Conservation (phyloP, 164 flowering plant species). For the Vitis cinerea region DNA sequence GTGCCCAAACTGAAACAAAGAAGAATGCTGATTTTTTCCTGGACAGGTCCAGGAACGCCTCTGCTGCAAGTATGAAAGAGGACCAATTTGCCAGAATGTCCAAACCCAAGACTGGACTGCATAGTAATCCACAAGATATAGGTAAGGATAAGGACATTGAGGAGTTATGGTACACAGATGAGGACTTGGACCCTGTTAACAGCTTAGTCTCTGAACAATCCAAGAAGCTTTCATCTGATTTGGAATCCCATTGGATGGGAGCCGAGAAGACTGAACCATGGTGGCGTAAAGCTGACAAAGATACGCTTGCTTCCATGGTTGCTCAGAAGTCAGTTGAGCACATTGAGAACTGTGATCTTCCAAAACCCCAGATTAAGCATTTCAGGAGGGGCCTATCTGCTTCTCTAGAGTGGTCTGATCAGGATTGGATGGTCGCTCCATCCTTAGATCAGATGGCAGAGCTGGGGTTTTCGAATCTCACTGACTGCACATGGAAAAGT, state of each 20-base stretch:
- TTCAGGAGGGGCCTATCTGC: constrained; percentile 19
- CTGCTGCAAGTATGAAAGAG: constrained; percentile 18
- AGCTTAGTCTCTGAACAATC: constrained; percentile 15
- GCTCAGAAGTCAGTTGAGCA: constrained; percentile 42
- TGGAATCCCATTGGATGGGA: constrained; percentile 35
- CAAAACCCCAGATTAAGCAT: constrained; percentile 34
- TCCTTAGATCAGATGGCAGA: constrained; percentile 26
- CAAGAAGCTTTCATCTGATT: constrained; percentile 27
- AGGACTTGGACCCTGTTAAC: constrained; percentile 27
- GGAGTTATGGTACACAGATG: constrained; percentile 20
- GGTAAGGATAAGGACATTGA: constrained; percentile 24
- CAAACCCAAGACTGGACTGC: constrained; percentile 23
- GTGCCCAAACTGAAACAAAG: not conserved
- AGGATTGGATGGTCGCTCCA: constrained; percentile 12
- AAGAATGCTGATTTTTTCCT: constrained; percentile 9
- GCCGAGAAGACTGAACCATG: constrained; percentile 44
- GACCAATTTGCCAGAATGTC: constrained; percentile 24
- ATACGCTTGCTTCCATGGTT: constrained; percentile 50
- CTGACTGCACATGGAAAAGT: constrained; percentile 13
- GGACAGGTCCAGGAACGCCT: constrained; percentile 18
- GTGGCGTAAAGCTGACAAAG: constrained; percentile 52
- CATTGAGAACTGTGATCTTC: constrained; percentile 58
- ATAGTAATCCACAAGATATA: constrained; percentile 9
- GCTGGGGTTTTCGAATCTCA: constrained; percentile 3
- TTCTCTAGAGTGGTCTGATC: constrained; percentile 26